A percentile compares a stretch with the other conserved stretches of the same genome.
Evolutionary conservation across 768 basidiomycete genomes (phyloP).

Genomic region (Leccinum longicurvipes): DNA sequence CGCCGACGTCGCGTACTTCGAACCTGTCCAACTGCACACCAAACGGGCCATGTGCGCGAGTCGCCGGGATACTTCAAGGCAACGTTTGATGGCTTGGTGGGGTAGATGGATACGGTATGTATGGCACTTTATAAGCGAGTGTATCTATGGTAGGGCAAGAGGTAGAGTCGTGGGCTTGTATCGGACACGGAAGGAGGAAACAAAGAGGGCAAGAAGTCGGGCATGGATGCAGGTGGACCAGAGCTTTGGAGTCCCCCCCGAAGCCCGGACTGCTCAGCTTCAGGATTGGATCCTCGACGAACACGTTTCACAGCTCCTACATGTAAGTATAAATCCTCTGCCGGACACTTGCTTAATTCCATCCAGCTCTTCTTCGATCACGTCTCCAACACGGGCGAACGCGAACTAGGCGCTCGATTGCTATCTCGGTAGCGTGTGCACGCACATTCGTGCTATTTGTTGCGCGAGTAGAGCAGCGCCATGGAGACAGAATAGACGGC

Average conservation of each 20-base stretch:
- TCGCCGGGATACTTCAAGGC: conserved; percentile 97
- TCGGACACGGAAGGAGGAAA: neutral
- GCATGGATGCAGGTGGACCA: conserved; percentile 1
- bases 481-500: too few relatives aligned
- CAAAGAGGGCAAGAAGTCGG: neutral
- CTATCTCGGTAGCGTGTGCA: too few relatives aligned
- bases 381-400: too few relatives aligned
- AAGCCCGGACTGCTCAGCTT: too few relatives aligned
- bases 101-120: conserved; percentile 95
- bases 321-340: too few relatives aligned
- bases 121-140: conserved; percentile 95
- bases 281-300: too few relatives aligned
- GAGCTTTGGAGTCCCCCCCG: too few relatives aligned
- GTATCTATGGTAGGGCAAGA: conserved; percentile 79
- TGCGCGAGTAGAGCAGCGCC: too few relatives aligned
- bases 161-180: conserved; percentile 38
- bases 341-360: neutral
- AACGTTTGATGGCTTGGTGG: conserved; percentile 88
- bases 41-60: conserved; percentile 91
- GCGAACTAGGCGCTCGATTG: too few relatives aligned
- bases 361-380: too few relatives aligned
- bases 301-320: too few relatives aligned
- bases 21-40: conserved; percentile 88
- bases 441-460: too few relatives aligned
- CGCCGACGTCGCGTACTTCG: conserved; percentile 91